Base-by-base conservation (phyloP, 371 early-diverging fungal genomes). In the Thermomucor indicae-seudaticae region DNA sequence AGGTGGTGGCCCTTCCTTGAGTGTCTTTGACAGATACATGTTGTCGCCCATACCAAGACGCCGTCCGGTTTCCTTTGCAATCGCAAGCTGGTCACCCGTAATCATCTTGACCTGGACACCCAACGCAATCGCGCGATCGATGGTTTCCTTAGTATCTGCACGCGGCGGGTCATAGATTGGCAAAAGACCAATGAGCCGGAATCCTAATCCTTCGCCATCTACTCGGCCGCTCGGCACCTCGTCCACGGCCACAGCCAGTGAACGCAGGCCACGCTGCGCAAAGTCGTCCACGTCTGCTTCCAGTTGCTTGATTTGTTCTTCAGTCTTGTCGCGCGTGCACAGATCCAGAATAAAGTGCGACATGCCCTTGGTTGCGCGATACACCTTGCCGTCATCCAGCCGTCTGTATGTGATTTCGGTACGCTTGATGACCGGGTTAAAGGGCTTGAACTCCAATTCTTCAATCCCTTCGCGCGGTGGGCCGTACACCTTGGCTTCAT, bases 101-200 rank as follows among this genome's bases (percentile, higher is more conserved):
- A 95, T 90, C 94, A 96, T 95, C 77, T 93, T 86, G 58, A 95
- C 92, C 58, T 86, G 70, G 52, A 96, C 86, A 51, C 95, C 95
- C 41, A 92, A 86, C 30, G 72, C 79, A 53, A 88, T 83, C 57
- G 92, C 90, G 51, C 88, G 86, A 52, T 83, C 80, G 54, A 94
- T 92, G 34, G 92, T 92, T 59, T 80, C 86, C 72, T 85, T 82
- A 44, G 87, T 83, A 58, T 86, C 89, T 54, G 81, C 75, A 35
- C 88, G 86, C 24, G 94, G 92, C 11, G 95, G 95, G 75, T 94
- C 97, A 58, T 89, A 89, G 51, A 96, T 78, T 35, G 86, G 82
- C 54, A 88, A 72, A 44, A 88, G 78, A 58, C 84, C 88, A 38
- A 85, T 60, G 20, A 73, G 59, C 63, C 71, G 64, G 79, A 75